A percentile compares a stretch with the other conserved stretches of the same genome.
Conservation (phyloP, 768 basidiomycete genomes). For the Leucocoprinus sp. region DNA sequence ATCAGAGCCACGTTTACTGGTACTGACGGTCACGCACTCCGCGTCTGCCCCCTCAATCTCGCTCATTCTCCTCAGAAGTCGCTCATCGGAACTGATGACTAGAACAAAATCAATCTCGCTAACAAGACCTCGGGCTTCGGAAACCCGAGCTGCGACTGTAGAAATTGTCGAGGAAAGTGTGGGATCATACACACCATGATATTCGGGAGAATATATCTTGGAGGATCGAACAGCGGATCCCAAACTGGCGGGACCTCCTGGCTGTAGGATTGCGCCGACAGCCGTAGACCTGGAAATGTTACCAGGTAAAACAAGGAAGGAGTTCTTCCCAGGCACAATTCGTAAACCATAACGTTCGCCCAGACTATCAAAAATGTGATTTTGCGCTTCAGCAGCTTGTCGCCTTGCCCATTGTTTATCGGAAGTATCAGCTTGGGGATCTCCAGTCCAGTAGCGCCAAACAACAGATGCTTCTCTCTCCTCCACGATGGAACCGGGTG, state of each 20-base stretch:
- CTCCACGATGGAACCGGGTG: conserved; percentile 78
- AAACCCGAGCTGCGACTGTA: conserved; percentile 13
- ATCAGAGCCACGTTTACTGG: conserved; percentile 68
- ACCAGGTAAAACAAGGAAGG: conserved; percentile 77
- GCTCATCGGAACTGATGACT: conserved; percentile 70
- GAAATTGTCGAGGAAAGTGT: background rate
- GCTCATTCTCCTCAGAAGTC: conserved; percentile 65
- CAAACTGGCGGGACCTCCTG: conserved; percentile 42
- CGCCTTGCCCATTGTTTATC: conserved; percentile 78
- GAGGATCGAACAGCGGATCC: conserved; percentile 23
- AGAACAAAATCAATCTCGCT: conserved; percentile 51
- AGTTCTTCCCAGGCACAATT: conserved; percentile 73
- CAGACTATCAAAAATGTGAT: conserved; percentile 84
- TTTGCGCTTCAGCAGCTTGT: conserved; percentile 87
- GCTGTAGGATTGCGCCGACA: conserved; percentile 70
- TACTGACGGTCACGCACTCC: conserved; percentile 43
- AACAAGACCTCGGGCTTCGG: conserved; percentile 21
- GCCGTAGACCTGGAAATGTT: conserved; percentile 80
- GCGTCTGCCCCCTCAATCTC: conserved; percentile 61
- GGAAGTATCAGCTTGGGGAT: conserved; percentile 32
- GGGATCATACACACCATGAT: background rate
- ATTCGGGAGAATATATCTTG: background rate
- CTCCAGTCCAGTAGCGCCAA: conserved; percentile 78
- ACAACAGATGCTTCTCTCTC: conserved; percentile 76
- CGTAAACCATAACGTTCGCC: conserved; percentile 78